Percentiles rank a stretch among this genome's conserved stretches.
Evolutionary conservation across 2,329 filamentous ascomycete genomes (phyloP).

Genomic region (Teratosphaeria gauchensis): DNA sequence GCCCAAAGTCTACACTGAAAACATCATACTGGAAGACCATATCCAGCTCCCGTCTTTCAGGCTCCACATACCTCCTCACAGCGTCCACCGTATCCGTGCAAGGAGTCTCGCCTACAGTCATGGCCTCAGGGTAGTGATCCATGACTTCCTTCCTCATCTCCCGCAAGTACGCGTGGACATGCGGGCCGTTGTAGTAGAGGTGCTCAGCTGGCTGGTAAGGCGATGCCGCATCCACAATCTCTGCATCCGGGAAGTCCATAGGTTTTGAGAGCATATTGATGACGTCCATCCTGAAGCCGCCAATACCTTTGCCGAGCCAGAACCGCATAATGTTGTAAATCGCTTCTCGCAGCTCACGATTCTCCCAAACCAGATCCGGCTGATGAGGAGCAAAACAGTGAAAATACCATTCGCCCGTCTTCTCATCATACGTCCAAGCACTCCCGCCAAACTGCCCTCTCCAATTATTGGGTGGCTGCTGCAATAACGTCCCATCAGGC

Average conservation of each 20-base stretch:
- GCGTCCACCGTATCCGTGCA: constrained; percentile 38
- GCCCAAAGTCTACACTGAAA: constrained; percentile 34
- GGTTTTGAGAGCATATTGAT: constrained; percentile 22
- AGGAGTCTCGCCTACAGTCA: constrained; percentile 44
- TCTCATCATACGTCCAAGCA: constrained; percentile 62
- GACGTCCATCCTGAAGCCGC: constrained; percentile 30
- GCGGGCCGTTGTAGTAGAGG: constrained; percentile 26
- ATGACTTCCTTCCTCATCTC: constrained; percentile 37
- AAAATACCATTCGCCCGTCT: constrained; percentile 64
- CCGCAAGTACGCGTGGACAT: constrained; percentile 38
- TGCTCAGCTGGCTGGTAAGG: constrained; percentile 10
- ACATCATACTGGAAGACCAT: constrained; percentile 67
- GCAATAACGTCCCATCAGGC: constrained; percentile 53
- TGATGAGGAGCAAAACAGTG: constrained; percentile 68
- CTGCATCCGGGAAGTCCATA: constrained; percentile 13
- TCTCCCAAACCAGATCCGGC: constrained; percentile 80
- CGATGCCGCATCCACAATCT: constrained; percentile 8
- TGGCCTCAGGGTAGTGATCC: constrained; percentile 35
- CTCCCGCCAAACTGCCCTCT: constrained; percentile 49
- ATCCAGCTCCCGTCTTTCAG: constrained; percentile 46
- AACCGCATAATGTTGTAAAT: constrained; percentile 56
- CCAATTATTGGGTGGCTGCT: constrained; percentile 49
- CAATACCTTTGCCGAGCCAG: constrained; percentile 63
- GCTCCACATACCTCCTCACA: constrained; percentile 44
- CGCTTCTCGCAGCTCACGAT: constrained; percentile 54